phyloP scores from a whole-genome alignment of 345 rosid genomes.

The Microcos paniculata region DNA sequence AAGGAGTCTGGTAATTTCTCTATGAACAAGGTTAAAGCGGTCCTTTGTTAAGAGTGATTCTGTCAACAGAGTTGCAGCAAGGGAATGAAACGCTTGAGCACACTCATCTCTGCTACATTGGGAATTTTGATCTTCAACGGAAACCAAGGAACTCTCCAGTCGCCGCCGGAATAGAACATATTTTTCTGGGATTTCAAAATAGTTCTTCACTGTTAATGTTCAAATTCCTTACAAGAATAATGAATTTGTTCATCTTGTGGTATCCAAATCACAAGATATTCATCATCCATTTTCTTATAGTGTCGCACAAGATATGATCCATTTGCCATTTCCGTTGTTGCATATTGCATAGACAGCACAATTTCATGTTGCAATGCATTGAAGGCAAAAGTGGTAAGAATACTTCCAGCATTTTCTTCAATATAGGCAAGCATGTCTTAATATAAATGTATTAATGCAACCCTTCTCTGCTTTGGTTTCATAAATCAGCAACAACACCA shows the following conservation, averaged over 20 bases:
- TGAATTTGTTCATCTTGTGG: constrained; percentile 74
- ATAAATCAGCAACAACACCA: constrained; percentile 45
- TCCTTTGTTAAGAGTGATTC: constrained; percentile 68
- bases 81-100: constrained; percentile 62
- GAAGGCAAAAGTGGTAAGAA: constrained; percentile 83
- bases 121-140: constrained; percentile 42
- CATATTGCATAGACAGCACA: constrained; percentile 78
- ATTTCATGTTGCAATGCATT: constrained; percentile 70
- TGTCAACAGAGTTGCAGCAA: constrained; percentile 58
- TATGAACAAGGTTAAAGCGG: constrained; percentile 54
- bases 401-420: constrained; percentile 76
- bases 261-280: constrained; percentile 66
- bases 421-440: constrained; percentile 80
- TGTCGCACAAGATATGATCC: constrained; percentile 78
- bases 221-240: constrained; percentile 94
- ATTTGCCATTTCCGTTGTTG: constrained; percentile 67
- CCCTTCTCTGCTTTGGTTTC: constrained; percentile 35
- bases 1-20: constrained; percentile 55
- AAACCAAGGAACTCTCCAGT: constrained; percentile 43
- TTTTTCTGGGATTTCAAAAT: constrained; percentile 78
- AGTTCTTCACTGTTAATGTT: constrained; percentile 66
- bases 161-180: constrained; percentile 79
- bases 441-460: constrained; percentile 47
- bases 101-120: constrained; percentile 49
- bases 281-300: constrained; percentile 82